Base-by-base conservation (phyloP, 306 rosid genomes). In the Lagenaria siceraria region DNA sequence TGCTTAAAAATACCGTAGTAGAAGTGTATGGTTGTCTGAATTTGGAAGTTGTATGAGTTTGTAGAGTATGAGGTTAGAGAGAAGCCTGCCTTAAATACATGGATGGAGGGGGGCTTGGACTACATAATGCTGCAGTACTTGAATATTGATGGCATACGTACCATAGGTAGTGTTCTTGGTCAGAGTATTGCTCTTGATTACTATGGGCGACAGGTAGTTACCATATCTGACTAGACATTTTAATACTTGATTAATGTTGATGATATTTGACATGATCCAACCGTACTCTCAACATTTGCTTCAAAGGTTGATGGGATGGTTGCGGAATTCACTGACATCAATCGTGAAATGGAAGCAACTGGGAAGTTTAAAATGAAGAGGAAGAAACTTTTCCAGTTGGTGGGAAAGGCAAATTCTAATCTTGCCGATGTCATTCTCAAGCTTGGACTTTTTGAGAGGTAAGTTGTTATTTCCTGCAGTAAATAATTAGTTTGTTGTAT, bases 101-200 rank as follows among this genome's bases (percentile, higher is more conserved):
- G 99, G 99, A 95, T 95, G 96, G 83, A 83, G 87, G 97, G 99
- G 62, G 99, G 99, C 65, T 83, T 95, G 79, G 99, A 95, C 87
- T 92, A 95, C 88, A 95, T 95, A 84, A 92, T 89, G 92, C 84
- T 95, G 83, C 99, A 95, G 87, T 89, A 89, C 83, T 80, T 95
- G 88, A 91, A 88, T 77, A 84, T 80, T 77, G 99, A 95, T 84
- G 97, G 97, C 53, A 95, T 95, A 79, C 97, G 97, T 75, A 95
- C 96, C 65, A 92, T 95, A 74, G 97, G 99, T 56, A 92, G 97
- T 59, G 97, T 92, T 79, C 91, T 95, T 62, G 99, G 99, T 60
- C 99, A 95, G 87, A 95, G 99, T 85, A 95, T 95, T 77, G 99
- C 99, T 43, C 96, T 95, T 78, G 99, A 92, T 87, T 95, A 92